These are phyloP conservation scores for Moesziomyces sp. DNA, from an alignment of 1,284 basidiomycete genomes.

Conservation along the genomic window DNA sequence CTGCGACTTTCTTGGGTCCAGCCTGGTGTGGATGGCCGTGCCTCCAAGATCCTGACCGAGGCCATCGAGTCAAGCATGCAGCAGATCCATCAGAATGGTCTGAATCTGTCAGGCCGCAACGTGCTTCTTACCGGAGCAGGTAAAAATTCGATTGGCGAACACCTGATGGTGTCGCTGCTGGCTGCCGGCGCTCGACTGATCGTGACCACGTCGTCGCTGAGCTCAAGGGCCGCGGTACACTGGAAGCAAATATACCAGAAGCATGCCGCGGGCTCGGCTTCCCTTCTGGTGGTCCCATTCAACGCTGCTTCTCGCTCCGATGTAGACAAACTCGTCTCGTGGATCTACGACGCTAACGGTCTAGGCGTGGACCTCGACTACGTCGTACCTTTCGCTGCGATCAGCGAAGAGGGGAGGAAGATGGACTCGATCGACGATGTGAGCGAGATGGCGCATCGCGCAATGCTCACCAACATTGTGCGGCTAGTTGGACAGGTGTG, in stretches of 20 bases:
- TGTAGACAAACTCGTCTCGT: constrained; percentile 83
- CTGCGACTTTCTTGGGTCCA: too few species aligned
- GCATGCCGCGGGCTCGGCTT: constrained; percentile 91
- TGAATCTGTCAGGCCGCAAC: constrained; percentile 81
- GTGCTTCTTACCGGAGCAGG: constrained; percentile 96
- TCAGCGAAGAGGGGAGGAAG: constrained; percentile 97
- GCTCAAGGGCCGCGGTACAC: constrained; percentile 87
- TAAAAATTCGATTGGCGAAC: constrained; percentile 94
- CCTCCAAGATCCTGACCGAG: constrained; percentile 72
- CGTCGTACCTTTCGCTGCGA: constrained; percentile 95
- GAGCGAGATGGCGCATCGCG: constrained; percentile 95
- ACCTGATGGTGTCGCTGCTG: constrained; percentile 93
- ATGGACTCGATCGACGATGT: constrained; percentile 96
- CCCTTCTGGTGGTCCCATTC: constrained; percentile 96
- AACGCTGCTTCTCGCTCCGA: constrained; percentile 76
- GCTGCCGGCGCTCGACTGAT: constrained; percentile 96
- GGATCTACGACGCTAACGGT: constrained; percentile 96
- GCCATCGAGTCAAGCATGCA: too few species aligned
- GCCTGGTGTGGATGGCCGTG: too few species aligned
- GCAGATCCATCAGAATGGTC: too few species aligned
- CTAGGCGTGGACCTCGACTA: constrained; percentile 96
- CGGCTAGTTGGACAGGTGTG: constrained; percentile 96
- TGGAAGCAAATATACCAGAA: constrained; percentile 77
- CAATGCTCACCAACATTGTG: constrained; percentile 82
- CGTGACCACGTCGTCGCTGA: constrained; percentile 85